These are phyloP conservation scores for Nelumbo lutea DNA, from an alignment of 164 flowering plant species.

Conservation along the genomic window DNA sequence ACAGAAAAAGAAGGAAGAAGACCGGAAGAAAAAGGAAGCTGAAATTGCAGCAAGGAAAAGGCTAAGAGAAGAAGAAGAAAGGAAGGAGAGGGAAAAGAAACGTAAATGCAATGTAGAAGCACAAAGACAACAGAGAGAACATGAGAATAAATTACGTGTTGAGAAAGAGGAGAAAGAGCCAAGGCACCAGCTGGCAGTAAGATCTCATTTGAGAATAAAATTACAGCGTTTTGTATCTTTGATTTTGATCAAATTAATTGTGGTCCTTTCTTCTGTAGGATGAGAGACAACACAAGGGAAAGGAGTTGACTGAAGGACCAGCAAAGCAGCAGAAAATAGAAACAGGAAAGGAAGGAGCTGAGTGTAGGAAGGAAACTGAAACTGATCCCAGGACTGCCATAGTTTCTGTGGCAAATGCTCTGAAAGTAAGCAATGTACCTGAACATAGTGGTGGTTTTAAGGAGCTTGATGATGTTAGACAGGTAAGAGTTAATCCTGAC, in stretches of 20 bases:
- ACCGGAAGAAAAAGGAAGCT: constrained; percentile 63
- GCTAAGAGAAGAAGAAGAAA: constrained; percentile 72
- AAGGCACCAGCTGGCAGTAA: constrained; percentile 30
- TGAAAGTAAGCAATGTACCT: constrained; percentile 13
- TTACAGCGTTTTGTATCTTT: not conserved
- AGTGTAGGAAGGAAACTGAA: constrained; percentile 14
- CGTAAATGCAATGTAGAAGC: constrained; percentile 53
- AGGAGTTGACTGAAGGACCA: constrained; percentile 28
- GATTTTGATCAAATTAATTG: not conserved
- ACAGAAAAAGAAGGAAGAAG: constrained; percentile 64
- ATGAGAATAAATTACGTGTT: constrained; percentile 38
- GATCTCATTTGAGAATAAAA: constrained; percentile 8
- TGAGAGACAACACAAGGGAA: constrained; percentile 24
- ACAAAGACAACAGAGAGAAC: constrained; percentile 39
- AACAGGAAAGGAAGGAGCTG: constrained; percentile 19
- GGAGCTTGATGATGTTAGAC: constrained; percentile 15
- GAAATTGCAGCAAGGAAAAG: constrained; percentile 65
- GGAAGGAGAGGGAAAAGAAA: constrained; percentile 64
- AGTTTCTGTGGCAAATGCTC: constrained; percentile 11
- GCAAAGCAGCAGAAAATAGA: constrained; percentile 23
- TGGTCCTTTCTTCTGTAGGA: constrained; percentile 32
- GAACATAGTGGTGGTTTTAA: constrained; percentile 18
- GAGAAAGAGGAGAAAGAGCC: constrained; percentile 43
- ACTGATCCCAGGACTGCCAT: constrained; percentile 13
- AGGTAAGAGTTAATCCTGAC: constrained; percentile 29